Base-by-base conservation (phyloP, 306 rosid genomes). In the Arachis stenosperma region DNA sequence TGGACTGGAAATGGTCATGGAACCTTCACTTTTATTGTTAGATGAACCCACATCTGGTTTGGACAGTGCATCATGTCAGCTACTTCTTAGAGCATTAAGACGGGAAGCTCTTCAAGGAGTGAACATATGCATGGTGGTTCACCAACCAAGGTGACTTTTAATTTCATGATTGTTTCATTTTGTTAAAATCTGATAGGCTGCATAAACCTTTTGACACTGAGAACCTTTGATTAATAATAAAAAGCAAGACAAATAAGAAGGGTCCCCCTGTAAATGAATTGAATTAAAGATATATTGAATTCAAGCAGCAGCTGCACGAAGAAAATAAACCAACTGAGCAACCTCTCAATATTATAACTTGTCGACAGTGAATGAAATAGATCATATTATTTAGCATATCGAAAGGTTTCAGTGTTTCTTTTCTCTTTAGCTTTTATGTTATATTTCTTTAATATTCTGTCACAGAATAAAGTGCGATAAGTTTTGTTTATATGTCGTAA, bases 61-160 rank as follows among this genome's bases (percentile, higher is more conserved):
- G 89, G 95, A 91, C 78, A 91, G 95, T 79, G 88, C 97, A 63
- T 87, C 97, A 62, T 91, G 95, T 41, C 92, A 81, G 70, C 84
- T 87, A 43, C 95, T 91, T 78, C 92, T 91, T 54, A 75, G 90
- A 91, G 92, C 97, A 66, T 89, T 88, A 63, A 83, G 82, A 80
- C 91, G 88, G 40, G 95, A 91, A 84, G 97, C 95, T 82, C 95
- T 91, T 72, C 92, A 87, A 81, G 97, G 97, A 59, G 97, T 91
- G 67, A 91, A 89, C 63, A 78, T 91, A 75, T 91, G 89, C 83
- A 81, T 85, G 92, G 97, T 91, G 83, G 95, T 91, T 87, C 97
- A 91, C 84, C 97, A 91, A 83, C 97, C 97, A 68, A 91, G 97
- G 97, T 91, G 85, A 59, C 61, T 58, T 65, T 70, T 42, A 65